Percentiles rank a stretch among this genome's conserved stretches.
These are phyloP conservation scores for Aspergillus candidus DNA, from an alignment of 2,329 filamentous ascomycete genomes.

Conservation along the genomic window DNA sequence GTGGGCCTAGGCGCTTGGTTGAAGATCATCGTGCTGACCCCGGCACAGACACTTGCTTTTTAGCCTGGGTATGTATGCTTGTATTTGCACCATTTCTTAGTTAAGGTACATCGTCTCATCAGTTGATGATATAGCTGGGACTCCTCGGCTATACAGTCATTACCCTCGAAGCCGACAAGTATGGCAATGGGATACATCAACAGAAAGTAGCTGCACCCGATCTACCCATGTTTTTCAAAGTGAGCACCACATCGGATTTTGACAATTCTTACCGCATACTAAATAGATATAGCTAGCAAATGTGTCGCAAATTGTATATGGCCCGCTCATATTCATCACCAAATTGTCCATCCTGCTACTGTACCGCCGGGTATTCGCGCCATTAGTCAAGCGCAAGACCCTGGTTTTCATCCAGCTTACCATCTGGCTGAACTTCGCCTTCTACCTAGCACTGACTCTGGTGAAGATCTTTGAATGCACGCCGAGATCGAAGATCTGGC, in stretches of 20 bases:
- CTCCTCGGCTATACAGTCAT: slow-evolving; percentile 18
- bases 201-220: slow-evolving; percentile 13
- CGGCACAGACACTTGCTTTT: slow-evolving; percentile 14
- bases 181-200: slow-evolving; percentile 18
- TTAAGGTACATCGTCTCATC: too few species aligned
- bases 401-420: slow-evolving; percentile 19
- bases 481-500: slow-evolving; percentile 20
- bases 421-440: slow-evolving; percentile 19
- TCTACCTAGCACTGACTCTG: slow-evolving; percentile 20
- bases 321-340: slow-evolving; percentile 23
- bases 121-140: slow-evolving; percentile 11
- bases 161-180: slow-evolving; percentile 14
- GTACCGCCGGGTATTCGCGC: slow-evolving; percentile 22
- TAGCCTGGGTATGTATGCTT: slow-evolving; percentile 15
- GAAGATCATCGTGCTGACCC: slow-evolving; percentile 1
- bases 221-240: slow-evolving; percentile 13
- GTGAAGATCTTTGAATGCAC: slow-evolving; percentile 23
- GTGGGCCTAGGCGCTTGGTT: not conserved
- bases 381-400: slow-evolving; percentile 12
- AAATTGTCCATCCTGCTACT: slow-evolving; percentile 26
- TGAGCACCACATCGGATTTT: slow-evolving; percentile 1
- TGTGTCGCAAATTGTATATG: slow-evolving; percentile 22
- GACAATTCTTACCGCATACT: not conserved
- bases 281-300: slow-evolving; percentile 14
- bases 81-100: not conserved